phyloP scores from a whole-genome alignment of 2,329 filamentous ascomycete genomes.

The Xylariaceae sp. region DNA sequence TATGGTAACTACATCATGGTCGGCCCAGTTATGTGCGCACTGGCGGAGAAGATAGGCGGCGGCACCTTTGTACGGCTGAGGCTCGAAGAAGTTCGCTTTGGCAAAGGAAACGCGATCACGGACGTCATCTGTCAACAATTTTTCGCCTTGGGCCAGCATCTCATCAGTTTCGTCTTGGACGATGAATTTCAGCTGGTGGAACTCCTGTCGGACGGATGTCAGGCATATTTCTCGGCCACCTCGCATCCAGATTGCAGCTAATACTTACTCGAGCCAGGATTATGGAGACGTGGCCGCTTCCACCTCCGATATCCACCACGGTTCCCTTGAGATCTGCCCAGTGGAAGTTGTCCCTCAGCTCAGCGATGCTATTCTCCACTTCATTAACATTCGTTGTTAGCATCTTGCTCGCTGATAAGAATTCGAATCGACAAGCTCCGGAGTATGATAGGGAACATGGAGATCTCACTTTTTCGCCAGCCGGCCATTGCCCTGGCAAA shows the following conservation, averaged over 20 bases:
- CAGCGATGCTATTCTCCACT: background rate
- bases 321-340: constrained; percentile 15
- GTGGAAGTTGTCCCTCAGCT: constrained; percentile 12
- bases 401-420: no score
- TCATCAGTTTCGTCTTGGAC: constrained; percentile 27
- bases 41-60: constrained; percentile 32
- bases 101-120: constrained; percentile 19
- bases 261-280: constrained; percentile 12
- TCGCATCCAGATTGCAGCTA: background rate
- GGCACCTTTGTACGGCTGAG: constrained; percentile 23
- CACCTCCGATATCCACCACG: constrained; percentile 23
- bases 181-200: constrained; percentile 20
- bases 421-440: no score
- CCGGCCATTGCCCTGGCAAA: constrained; percentile 25
- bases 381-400: no score
- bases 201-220: constrained; percentile 1
- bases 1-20: constrained; percentile 30
- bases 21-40: constrained; percentile 30
- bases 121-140: constrained; percentile 6
- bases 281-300: constrained; percentile 22
- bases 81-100: constrained; percentile 31
- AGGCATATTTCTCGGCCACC: background rate
- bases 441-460: no score
- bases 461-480: constrained; percentile 5
- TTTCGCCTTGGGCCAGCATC: constrained; percentile 27